Base-by-base conservation (phyloP, 257 asterid species). In the Eucommia ulmoides region DNA sequence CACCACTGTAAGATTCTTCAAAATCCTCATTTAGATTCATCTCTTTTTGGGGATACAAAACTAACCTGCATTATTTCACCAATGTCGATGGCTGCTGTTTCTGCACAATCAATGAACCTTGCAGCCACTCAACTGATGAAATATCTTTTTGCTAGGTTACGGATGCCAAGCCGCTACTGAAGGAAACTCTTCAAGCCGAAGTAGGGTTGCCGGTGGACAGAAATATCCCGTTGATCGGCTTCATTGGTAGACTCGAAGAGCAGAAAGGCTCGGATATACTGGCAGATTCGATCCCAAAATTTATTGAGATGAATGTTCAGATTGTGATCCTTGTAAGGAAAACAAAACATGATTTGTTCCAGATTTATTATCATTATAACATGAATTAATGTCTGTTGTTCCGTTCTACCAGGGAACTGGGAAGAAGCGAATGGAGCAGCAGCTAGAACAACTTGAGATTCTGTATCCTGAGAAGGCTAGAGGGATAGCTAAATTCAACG, bases 181-280 rank as follows among this genome's bases (percentile, higher is more conserved):
- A 85, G 73, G 98, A 89, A 69, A 80, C 96, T 60, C 96, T 89
- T 60, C 98, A 89, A 75, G 98, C 98, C 19, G 82, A 45, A 46
- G 96, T 78, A 3, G 96, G 98, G 8, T 74, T 89, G 68, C 96
- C 94, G 19, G 86, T 85, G 48, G 92, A 89, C 67, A 65, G 74
- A 65, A 65, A 56, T 59, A 65, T 85, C 63, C 96, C 98, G 4
- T 68, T 89, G 59, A 73, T 89, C 51, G 98, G 98, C 51, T 89
- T 89, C 59, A 89, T 89, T 20, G 98, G 98, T 49, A 80, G 98
- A 71, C 94, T 89, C 8, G 38, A 29, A 29, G 38, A 29, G 38
- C 98, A 85, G 59, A 89, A 89, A 60, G 98, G 98, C 41, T 89
- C 98, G 1, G 98, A 89, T 56, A 89, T 89, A 61, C 89, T 89